Conservation (phyloP, 495 filamentous ascomycete genomes). For the Penicillium soppii region DNA sequence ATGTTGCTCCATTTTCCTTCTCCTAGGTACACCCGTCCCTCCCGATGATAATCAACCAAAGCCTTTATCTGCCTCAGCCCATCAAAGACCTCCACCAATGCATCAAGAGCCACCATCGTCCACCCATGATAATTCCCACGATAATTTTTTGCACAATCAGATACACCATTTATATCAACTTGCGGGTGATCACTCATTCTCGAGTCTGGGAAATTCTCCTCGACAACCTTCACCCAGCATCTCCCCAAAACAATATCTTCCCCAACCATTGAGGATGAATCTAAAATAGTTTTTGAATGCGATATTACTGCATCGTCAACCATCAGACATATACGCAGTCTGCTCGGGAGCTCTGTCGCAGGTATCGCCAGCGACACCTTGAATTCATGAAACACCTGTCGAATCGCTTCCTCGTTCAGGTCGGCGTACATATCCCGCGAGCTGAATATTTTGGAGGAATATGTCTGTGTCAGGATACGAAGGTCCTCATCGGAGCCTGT, state of each 20-base stretch:
- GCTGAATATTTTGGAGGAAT: slow-evolving; percentile 28
- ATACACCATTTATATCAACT: background rate
- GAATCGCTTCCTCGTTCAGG: slow-evolving; percentile 15
- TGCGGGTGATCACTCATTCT: slow-evolving; percentile 14
- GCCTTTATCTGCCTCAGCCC: slow-evolving; percentile 24
- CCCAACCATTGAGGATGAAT: slow-evolving; percentile 4
- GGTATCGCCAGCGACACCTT: slow-evolving; percentile 28
- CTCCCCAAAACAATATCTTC: slow-evolving; percentile 7
- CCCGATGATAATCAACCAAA: slow-evolving; percentile 25
- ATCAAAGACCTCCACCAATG: slow-evolving; percentile 32
- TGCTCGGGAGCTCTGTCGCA: slow-evolving; percentile 24
- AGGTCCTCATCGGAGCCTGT: slow-evolving; percentile 22
- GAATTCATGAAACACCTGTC: slow-evolving; percentile 26
- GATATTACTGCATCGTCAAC: slow-evolving; percentile 24
- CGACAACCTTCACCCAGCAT: slow-evolving; percentile 31
- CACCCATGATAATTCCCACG: slow-evolving; percentile 24
- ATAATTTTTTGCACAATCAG: background rate
- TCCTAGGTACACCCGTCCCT: slow-evolving; percentile 26
- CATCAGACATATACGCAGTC: slow-evolving; percentile 27
- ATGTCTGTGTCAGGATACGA: slow-evolving; percentile 15
- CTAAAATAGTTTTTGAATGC: slow-evolving; percentile 8
- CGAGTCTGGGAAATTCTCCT: slow-evolving; percentile 34
- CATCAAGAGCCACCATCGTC: slow-evolving; percentile 27
- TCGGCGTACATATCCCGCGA: slow-evolving; percentile 10
- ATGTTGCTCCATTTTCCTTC: slow-evolving; percentile 23